Conservation (phyloP, 2,329 filamentous ascomycete genomes). For the Sclerotinia subarctica region DNA sequence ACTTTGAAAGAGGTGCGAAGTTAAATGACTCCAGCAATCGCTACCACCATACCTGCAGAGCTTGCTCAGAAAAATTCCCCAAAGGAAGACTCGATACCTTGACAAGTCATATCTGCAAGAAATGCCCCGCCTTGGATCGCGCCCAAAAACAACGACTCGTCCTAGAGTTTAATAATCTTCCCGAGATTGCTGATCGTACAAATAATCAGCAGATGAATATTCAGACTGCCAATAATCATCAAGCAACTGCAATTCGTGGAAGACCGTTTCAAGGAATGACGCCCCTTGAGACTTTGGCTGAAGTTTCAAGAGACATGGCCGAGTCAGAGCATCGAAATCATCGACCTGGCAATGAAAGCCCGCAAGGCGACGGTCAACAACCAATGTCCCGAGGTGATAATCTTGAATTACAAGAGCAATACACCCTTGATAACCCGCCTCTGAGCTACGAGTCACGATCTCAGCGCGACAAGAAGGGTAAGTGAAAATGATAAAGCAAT, state of each 20-base stretch:
- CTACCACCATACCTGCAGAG: slow-evolving; percentile 87
- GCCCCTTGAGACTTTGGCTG: slow-evolving; percentile 79
- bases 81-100: slow-evolving; percentile 85
- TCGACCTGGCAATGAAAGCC: slow-evolving; percentile 47
- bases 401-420: slow-evolving; percentile 58
- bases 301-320: slow-evolving; percentile 80
- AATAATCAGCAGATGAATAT: slow-evolving; percentile 36
- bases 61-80: slow-evolving; percentile 83
- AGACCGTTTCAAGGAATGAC: slow-evolving; percentile 55
- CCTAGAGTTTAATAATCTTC: slow-evolving; percentile 68
- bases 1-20: slow-evolving; percentile 83
- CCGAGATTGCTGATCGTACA: slow-evolving; percentile 46
- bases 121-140: slow-evolving; percentile 75
- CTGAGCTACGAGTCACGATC: slow-evolving; percentile 46
- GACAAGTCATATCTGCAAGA: slow-evolving; percentile 77
- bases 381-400: slow-evolving; percentile 31
- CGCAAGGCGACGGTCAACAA: slow-evolving; percentile 27
- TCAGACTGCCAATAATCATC: slow-evolving; percentile 26
- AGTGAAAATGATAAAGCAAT: slow-evolving; percentile 24
- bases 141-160: slow-evolving; percentile 73
- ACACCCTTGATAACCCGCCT: slow-evolving; percentile 55
- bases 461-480: slow-evolving; percentile 42
- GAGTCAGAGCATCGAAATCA: slow-evolving; percentile 58
- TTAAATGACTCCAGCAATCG: slow-evolving; percentile 86
- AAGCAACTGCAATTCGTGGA: background rate